These are phyloP conservation scores for Rossbeevera mucosa DNA, from an alignment of 768 basidiomycete genomes.

Conservation along the genomic window DNA sequence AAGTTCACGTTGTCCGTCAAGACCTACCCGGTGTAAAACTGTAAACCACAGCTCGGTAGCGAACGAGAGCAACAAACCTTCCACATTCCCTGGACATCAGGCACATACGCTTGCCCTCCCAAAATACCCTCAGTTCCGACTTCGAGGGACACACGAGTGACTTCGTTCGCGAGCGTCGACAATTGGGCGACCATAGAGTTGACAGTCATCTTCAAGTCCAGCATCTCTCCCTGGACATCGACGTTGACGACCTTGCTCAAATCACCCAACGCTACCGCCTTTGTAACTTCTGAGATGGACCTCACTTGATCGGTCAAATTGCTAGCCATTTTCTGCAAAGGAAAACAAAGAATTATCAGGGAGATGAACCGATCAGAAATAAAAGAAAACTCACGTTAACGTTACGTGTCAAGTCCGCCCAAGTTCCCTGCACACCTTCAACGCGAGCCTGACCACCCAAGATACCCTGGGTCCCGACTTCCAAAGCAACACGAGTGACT, in stretches of 20 bases:
- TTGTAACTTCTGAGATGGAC: conserved; percentile 84
- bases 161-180: conserved; percentile 71
- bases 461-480: conserved; percentile 88
- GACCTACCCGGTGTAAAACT: conserved; percentile 30
- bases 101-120: conserved; percentile 88
- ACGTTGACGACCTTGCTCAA: conserved; percentile 81
- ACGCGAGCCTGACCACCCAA: conserved; percentile 89
- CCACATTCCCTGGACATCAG: conserved; percentile 95
- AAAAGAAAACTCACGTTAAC: conserved; percentile 61
- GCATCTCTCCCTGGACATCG: conserved; percentile 92
- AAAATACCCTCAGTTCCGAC: conserved; percentile 91
- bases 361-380: neutral
- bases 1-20: conserved; percentile 80
- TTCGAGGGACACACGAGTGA: conserved; percentile 89
- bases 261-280: conserved; percentile 78
- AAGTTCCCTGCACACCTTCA: conserved; percentile 88
- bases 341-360: neutral
- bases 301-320: conserved; percentile 86
- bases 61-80: conserved; percentile 46
- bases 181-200: conserved; percentile 75
- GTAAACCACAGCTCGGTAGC: conserved; percentile 13
- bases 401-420: conserved; percentile 84
- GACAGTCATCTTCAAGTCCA: conserved; percentile 76
- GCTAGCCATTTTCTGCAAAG: conserved; percentile 75
- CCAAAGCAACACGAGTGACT: conserved; percentile 76